Conservation (phyloP, 306 rosid species). For the Gastrolobium bilobum region DNA sequence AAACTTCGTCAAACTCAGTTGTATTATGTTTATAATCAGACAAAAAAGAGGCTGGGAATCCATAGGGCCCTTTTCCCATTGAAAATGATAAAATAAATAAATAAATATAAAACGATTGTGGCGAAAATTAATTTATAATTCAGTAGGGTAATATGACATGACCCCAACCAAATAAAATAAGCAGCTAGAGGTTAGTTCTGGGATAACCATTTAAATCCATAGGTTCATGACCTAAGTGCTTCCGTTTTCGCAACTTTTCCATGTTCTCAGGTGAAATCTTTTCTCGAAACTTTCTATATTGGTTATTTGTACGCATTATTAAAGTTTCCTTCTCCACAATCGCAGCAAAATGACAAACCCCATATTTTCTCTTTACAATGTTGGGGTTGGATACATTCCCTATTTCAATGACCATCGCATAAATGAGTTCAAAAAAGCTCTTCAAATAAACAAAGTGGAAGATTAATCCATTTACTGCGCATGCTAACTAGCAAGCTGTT, state of each 20-base stretch:
- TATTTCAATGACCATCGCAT: background rate
- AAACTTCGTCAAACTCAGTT: background rate
- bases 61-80: background rate
- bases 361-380: background rate
- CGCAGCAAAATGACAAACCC: background rate
- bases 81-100: background rate
- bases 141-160: background rate
- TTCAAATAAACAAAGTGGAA: background rate
- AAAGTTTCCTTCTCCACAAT: background rate
- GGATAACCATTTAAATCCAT: background rate
- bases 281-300: background rate
- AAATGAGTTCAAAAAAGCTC: background rate
- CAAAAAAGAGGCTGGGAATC: conserved; percentile 4
- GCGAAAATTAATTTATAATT: background rate
- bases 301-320: background rate
- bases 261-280: background rate
- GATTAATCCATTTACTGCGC: background rate
- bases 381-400: background rate
- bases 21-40: background rate
- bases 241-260: background rate
- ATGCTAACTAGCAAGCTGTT: too few species aligned
- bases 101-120: background rate
- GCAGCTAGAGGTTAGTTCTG: conserved; percentile 1
- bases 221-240: background rate
- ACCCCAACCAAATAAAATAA: conserved; percentile 11